Evolutionary conservation across 768 basidiomycete species (phyloP), one percentile per base, ranked within the genome.

Genomic region (Boletus subcaerulescens): DNA sequence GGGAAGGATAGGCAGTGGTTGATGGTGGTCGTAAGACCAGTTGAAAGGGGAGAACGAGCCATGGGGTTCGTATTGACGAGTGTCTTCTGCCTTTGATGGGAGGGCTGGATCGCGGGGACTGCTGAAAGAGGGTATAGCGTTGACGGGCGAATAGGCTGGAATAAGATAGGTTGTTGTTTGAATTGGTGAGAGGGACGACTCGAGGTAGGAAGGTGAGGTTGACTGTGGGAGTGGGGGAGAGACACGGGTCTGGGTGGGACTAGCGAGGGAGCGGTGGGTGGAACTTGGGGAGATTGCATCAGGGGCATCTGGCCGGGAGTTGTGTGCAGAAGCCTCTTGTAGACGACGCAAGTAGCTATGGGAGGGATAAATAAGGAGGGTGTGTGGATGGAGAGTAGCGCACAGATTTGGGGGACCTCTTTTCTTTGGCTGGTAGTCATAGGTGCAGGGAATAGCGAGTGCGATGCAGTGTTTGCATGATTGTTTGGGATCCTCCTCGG

Each of bases 351-450:
- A 74, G 69, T 92, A 93, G 53, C 88, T 92, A 58, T 26, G 22
- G 18, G 41, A 18, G 38, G 3, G 20, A 26, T 57, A 43, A 58
- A 46, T 18, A 18, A 12, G 36, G 22, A 1, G 24, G 4, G 20
- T 5, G 13, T 3, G 29, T 38, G 41, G 31, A 33, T 35, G 18
- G 22, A 26, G 43, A 51, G 41, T 10, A 29, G 66, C 85, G 71
- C 71, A 95, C 89, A 93, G 77, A 71, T 95, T 95, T 2, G 93
- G 93, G 4, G 93, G 93, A 0, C 93, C 93, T 52, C 93, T 78
- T 72, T 95, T 95, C 78, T 93, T 93, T 18, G 93, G 93, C 67
- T 91, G 89, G 68, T 95, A 95, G 66, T 92, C 89, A 62, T 94
- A 96, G 1, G 89, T 93, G 70, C 93, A 94, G 6, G 85, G 81